Conservation (phyloP, 192 early-diverging fungal species). For the Gryganskiella cystojenkinii region DNA sequence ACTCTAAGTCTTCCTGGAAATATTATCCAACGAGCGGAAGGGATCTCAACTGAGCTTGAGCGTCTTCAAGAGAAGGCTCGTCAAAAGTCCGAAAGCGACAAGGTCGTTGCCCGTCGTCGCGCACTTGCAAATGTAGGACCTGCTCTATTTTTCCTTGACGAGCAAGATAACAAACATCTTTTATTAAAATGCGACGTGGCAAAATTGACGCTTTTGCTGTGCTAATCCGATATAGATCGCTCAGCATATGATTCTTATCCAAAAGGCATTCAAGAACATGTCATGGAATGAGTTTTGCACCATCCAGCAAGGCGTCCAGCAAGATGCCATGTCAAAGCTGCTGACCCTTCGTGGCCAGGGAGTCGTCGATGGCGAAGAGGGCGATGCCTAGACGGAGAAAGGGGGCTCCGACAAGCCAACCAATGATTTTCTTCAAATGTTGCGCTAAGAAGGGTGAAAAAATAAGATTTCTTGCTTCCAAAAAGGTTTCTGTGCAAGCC, state of each 20-base stretch:
- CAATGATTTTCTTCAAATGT: background rate
- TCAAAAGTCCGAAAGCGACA: conserved; percentile 19
- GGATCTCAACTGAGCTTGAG: conserved; percentile 38
- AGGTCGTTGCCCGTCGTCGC: conserved; percentile 25
- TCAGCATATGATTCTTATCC: conserved; percentile 15
- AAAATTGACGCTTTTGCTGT: too few relatives aligned
- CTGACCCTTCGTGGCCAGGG: conserved; percentile 4
- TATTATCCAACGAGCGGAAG: conserved; percentile 40
- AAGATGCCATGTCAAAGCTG: conserved; percentile 10
- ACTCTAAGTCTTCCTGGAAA: conserved; percentile 39
- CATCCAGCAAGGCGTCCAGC: conserved; percentile 8
- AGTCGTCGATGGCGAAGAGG: background rate
- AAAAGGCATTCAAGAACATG: background rate
- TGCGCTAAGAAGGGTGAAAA: background rate
- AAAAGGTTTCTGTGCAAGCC: background rate
- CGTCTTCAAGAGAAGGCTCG: conserved; percentile 43
- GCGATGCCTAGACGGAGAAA: too few relatives aligned
- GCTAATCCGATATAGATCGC: conserved; percentile 26
- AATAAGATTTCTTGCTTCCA: too few relatives aligned
- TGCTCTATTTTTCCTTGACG: background rate
- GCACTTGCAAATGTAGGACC: conserved; percentile 14
- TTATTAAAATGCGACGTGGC: too few relatives aligned
- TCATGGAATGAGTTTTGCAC: conserved; percentile 1
- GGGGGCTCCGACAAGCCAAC: background rate
- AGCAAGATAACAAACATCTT: background rate